Percentiles rank a stretch among this genome's conserved stretches.
These are phyloP conservation scores for Termitomyces sp. DNA, from an alignment of 768 basidiomycete genomes.

Conservation along the genomic window DNA sequence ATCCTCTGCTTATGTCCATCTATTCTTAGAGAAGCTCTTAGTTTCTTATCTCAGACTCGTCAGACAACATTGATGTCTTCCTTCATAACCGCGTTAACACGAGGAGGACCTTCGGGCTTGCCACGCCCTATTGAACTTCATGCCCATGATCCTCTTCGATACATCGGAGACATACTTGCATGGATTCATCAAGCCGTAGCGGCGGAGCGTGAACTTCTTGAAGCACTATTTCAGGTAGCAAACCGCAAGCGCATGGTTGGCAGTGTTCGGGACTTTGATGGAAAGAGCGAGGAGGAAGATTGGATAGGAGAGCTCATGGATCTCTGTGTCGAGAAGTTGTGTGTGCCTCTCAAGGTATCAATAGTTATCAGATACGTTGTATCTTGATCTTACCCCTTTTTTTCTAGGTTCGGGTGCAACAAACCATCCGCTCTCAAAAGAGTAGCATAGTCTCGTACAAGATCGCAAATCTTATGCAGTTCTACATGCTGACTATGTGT, in stretches of 20 bases:
- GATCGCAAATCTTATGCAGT: constrained; percentile 91
- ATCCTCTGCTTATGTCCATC: neutral
- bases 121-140: constrained; percentile 96
- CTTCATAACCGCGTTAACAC: constrained; percentile 84
- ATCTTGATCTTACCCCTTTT: neutral
- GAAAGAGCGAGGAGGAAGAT: constrained; percentile 61
- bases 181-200: constrained; percentile 98
- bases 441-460: constrained; percentile 90
- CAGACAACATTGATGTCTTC: constrained; percentile 73
- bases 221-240: constrained; percentile 73
- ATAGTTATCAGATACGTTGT: constrained; percentile 1
- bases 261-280: constrained; percentile 47
- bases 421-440: constrained; percentile 91
- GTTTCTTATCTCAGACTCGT: constrained; percentile 73
- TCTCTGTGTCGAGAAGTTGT: constrained; percentile 73
- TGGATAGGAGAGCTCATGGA: constrained; percentile 82
- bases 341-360: constrained; percentile 79
- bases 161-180: constrained; percentile 97
- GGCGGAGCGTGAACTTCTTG: constrained; percentile 90
- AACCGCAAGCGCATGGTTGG: constrained; percentile 72
- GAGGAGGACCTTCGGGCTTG: constrained; percentile 78
- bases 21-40: constrained; percentile 55
- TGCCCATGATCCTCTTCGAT: constrained; percentile 94
- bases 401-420: constrained; percentile 76
- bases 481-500: constrained; percentile 90